Evolutionary conservation across 2,329 filamentous ascomycete species (phyloP).

Genomic region (Botrytis sinoallii): DNA sequence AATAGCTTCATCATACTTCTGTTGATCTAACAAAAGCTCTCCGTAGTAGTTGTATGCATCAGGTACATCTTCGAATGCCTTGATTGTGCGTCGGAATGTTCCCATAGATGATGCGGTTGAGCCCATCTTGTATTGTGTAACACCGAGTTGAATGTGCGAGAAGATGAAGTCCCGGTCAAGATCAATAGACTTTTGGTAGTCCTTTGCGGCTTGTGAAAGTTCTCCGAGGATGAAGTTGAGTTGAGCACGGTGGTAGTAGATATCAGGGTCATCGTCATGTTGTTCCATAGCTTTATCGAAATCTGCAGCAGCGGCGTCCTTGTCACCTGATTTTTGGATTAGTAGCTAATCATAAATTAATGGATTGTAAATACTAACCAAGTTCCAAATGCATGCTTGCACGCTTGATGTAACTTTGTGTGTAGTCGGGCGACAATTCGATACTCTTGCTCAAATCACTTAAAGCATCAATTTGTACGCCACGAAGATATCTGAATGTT

Average conservation of each 20-base stretch:
- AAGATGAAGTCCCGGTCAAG: conserved; percentile 96
- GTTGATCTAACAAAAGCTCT: conserved; percentile 92
- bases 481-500: conserved; percentile 89
- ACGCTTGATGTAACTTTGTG: conserved; percentile 97
- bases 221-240: conserved; percentile 97
- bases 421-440: conserved; percentile 80
- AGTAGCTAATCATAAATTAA: conserved; percentile 27
- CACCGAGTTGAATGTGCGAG: conserved; percentile 97
- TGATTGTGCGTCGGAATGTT: conserved; percentile 94
- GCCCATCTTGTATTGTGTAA: conserved; percentile 99
- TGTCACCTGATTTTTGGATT: conserved; percentile 57
- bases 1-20: conserved; percentile 91
- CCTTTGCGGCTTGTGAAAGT: conserved; percentile 89
- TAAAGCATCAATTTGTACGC: conserved; percentile 80
- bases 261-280: conserved; percentile 87
- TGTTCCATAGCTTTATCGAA: conserved; percentile 82
- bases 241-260: conserved; percentile 98
- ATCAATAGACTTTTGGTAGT: conserved; percentile 99
- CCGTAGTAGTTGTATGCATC: conserved; percentile 99
- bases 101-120: conserved; percentile 97
- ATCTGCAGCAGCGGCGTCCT: conserved; percentile 81
- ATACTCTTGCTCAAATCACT: conserved; percentile 89
- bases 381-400: conserved; percentile 97
- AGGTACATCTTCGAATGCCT: conserved; percentile 95
- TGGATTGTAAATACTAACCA: conserved; percentile 50